A percentile compares a stretch with the other conserved stretches of the same genome.
These are phyloP conservation scores for Candida chauliodis DNA, from an alignment of 805 yeast species.

Conservation along the genomic window DNA sequence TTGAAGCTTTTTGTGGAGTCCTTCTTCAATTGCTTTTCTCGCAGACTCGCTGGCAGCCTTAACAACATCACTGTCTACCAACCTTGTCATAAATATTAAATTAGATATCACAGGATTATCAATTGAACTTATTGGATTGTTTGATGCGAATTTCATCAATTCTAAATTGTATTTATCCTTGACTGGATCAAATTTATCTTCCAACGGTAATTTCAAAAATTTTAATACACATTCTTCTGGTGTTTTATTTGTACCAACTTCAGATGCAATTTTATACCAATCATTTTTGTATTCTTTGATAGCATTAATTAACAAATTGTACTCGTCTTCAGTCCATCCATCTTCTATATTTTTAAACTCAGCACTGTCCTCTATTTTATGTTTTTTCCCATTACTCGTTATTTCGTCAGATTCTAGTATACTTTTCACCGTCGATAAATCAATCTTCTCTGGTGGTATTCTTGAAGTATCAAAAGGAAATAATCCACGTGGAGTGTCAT, in stretches of 20 bases:
- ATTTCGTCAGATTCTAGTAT: conserved; percentile 15
- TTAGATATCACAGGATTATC: conserved; percentile 95
- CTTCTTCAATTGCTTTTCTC: conserved; percentile 45
- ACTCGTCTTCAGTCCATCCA: conserved; percentile 66
- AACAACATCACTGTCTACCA: conserved; percentile 84
- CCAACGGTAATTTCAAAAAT: conserved; percentile 77
- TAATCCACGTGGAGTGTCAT: conserved; percentile 88
- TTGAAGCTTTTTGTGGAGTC: conserved; percentile 36
- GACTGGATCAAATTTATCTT: conserved; percentile 62
- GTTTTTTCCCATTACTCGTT: conserved; percentile 8
- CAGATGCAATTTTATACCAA: conserved; percentile 75
- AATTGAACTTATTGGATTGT: conserved; percentile 76
- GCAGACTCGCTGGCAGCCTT: conserved; percentile 74
- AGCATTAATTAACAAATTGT: conserved; percentile 59
- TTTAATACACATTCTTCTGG: conserved; percentile 78
- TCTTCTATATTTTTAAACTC: conserved; percentile 27
- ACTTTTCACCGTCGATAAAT: conserved; percentile 32
- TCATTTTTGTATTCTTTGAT: conserved; percentile 62
- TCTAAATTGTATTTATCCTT: conserved; percentile 44
- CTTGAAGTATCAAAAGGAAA: conserved; percentile 87
- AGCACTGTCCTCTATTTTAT: conserved; percentile 4
- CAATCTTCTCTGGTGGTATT: conserved; percentile 52
- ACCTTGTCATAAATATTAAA: conserved; percentile 78
- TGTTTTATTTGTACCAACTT: conserved; percentile 56
- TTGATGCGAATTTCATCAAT: conserved; percentile 76